Evolutionary conservation across 2,329 filamentous ascomycete species (phyloP).

Genomic region (Hypoxylon sp.): DNA sequence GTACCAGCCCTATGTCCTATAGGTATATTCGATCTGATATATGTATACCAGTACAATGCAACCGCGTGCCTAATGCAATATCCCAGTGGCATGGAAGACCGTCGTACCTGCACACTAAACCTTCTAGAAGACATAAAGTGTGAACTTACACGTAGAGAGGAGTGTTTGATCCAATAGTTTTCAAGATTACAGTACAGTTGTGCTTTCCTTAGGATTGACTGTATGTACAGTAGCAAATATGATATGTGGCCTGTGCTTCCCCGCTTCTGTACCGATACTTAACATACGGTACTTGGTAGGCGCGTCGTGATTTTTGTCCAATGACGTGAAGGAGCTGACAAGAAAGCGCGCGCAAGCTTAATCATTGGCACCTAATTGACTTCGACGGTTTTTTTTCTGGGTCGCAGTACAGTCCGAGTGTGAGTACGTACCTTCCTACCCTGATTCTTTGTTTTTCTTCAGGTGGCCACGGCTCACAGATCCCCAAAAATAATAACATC

Average conservation of each 20-base stretch:
- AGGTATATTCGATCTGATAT: constrained; percentile 2
- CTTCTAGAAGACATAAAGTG: constrained; percentile 7
- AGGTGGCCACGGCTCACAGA: constrained; percentile 15
- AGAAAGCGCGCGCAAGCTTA: constrained; percentile 5
- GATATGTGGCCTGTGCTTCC: constrained; percentile 33
- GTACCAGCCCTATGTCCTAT: too few relatives aligned
- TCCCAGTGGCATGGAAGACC: background rate
- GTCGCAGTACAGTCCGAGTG: constrained; percentile 12
- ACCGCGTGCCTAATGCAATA: constrained; percentile 3
- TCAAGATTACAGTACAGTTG: constrained; percentile 6
- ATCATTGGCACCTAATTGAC: constrained; percentile 26
- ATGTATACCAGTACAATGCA: background rate
- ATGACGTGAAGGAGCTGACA: constrained; percentile 25
- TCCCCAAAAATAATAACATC: constrained; percentile 46
- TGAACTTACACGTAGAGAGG: background rate
- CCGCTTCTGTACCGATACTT: constrained; percentile 27
- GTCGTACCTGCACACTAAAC: background rate
- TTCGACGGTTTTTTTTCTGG: constrained; percentile 10
- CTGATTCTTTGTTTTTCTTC: constrained; percentile 17
- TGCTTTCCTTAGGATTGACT: constrained; percentile 3
- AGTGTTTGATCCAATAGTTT: constrained; percentile 21
- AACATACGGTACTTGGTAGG: constrained; percentile 19
- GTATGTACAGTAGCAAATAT: background rate
- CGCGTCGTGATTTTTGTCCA: constrained; percentile 38
- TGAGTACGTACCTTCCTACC: constrained; percentile 31